These are phyloP conservation scores for Tritrichomonas musculus DNA, from an alignment of 208 protist genomes.

Conservation along the genomic window DNA sequence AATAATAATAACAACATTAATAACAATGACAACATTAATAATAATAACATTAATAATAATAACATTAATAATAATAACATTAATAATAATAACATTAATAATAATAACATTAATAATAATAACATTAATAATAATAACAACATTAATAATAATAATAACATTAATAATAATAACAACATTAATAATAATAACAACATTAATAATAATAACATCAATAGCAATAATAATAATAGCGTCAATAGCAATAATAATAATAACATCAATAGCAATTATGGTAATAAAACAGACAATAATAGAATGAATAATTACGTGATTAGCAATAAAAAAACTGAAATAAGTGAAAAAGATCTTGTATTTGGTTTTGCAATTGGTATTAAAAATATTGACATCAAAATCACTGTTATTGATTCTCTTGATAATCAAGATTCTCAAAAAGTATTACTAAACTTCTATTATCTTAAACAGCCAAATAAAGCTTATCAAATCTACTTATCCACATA, in stretches of 20 bases:
- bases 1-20: slow-evolving; percentile 14
- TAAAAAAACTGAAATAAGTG: too few relatives aligned
- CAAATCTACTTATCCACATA: too few relatives aligned
- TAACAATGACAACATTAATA: slow-evolving; percentile 19
- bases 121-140: neutral
- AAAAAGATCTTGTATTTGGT: too few relatives aligned
- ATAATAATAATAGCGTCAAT: neutral
- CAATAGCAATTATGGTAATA: neutral
- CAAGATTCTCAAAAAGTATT: too few relatives aligned
- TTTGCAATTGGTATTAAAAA: too few relatives aligned
- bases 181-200: slow-evolving; percentile 26
- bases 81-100: slow-evolving; percentile 23
- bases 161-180: neutral
- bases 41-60: neutral
- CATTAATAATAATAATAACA: slow-evolving; percentile 8
- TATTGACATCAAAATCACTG: too few relatives aligned
- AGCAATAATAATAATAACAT: neutral
- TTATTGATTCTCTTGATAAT: too few relatives aligned
- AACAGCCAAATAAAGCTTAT: too few relatives aligned
- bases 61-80: neutral
- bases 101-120: slow-evolving; percentile 9
- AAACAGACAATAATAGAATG: slow-evolving; percentile 4
- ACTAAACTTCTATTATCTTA: too few relatives aligned
- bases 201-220: slow-evolving; percentile 12
- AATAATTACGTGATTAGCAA: too few relatives aligned